Evolutionary conservation across 768 basidiomycete species (phyloP).

Genomic region (Rhizopogon vesiculosus): DNA sequence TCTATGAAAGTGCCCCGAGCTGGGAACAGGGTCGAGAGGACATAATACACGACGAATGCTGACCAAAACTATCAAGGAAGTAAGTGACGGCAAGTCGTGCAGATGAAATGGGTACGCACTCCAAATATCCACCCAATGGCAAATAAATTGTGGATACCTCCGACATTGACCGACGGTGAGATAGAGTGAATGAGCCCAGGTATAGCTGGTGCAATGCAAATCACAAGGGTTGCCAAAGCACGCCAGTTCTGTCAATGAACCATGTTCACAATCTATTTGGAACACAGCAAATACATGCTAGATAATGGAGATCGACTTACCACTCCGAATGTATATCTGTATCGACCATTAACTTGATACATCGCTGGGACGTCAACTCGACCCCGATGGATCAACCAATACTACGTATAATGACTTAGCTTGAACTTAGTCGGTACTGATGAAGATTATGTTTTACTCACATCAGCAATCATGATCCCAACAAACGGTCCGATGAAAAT

Average conservation of each 20-base stretch:
- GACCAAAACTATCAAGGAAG: conserved; percentile 1
- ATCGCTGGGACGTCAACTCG: conserved; percentile 80
- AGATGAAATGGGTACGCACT: not conserved
- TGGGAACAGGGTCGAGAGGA: conserved; percentile 4
- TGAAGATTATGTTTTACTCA: conserved; percentile 26
- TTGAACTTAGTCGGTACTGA: not conserved
- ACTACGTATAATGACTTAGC: conserved; percentile 33
- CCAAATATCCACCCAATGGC: conserved; percentile 7
- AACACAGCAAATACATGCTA: not conserved
- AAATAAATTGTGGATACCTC: conserved; percentile 3
- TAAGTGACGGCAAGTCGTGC: not conserved
- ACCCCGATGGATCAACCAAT: conserved; percentile 71
- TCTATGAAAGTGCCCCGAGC: conserved; percentile 3
- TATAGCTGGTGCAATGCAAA: conserved; percentile 64
- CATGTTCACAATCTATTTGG: not conserved
- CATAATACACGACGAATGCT: conserved; percentile 3
- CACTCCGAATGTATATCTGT: conserved; percentile 71
- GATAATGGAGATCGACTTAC: conserved; percentile 30
- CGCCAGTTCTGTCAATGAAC: conserved; percentile 70
- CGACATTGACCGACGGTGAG: conserved; percentile 43
- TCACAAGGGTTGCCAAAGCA: conserved; percentile 61
- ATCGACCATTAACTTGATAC: conserved; percentile 76
- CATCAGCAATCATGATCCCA: conserved; percentile 60
- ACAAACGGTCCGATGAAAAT: conserved; percentile 86
- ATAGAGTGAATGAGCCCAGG: conserved; percentile 79